Conservation (phyloP, 169 alveolate genomes). For the Besnoitia besnoiti region DNA sequence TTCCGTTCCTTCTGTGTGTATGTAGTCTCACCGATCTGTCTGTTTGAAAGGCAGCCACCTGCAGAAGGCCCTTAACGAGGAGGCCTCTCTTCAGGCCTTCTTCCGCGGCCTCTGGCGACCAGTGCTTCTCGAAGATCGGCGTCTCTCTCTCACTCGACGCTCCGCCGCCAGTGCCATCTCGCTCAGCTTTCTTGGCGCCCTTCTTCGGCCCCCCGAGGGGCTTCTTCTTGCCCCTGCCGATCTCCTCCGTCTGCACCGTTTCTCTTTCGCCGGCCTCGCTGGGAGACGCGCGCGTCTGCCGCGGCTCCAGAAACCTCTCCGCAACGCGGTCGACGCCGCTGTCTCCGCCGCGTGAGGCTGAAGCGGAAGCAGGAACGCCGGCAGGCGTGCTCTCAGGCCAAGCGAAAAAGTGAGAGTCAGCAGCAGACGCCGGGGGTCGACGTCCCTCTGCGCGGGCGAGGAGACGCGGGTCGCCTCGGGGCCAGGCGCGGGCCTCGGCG, state of each 20-base stretch:
- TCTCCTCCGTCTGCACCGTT: neutral
- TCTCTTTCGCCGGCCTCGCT: neutral
- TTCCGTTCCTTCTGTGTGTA: neutral
- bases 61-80: neutral
- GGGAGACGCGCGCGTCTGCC: too few relatives aligned
- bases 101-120: neutral
- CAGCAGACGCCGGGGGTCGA: neutral
- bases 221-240: neutral
- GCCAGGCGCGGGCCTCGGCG: too few relatives aligned
- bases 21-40: neutral
- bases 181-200: neutral
- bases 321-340: too few relatives aligned
- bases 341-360: too few relatives aligned
- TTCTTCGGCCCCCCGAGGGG: neutral
- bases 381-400: too few relatives aligned
- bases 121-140: neutral
- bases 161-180: neutral
- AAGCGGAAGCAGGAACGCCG: too few relatives aligned
- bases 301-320: too few relatives aligned
- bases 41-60: constrained; percentile 24
- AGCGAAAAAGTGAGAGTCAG: too few relatives aligned
- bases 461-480: too few relatives aligned
- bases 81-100: neutral
- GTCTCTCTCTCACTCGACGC: neutral
- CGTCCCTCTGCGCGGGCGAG: too few relatives aligned